Evolutionary conservation across 192 early-diverging fungal genomes (phyloP).

Genomic region (Linnemannia elongata): DNA sequence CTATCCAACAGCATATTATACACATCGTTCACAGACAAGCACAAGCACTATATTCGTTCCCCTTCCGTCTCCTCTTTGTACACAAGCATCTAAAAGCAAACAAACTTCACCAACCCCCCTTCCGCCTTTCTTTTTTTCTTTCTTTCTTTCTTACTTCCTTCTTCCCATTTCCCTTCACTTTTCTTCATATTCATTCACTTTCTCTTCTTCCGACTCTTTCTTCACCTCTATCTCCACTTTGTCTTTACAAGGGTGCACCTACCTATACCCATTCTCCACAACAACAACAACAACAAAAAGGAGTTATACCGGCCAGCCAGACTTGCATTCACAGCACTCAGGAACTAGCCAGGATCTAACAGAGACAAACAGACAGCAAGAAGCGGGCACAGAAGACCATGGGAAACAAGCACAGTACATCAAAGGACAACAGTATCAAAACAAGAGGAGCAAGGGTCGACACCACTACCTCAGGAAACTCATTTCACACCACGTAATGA

Average conservation of each 20-base stretch:
- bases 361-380: background rate
- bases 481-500: slow-evolving; percentile 41
- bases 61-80: background rate
- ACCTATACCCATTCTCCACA: background rate
- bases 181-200: background rate
- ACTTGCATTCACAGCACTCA: background rate
- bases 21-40: background rate
- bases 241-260: background rate
- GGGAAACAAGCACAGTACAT: slow-evolving; percentile 51
- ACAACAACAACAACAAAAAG: background rate
- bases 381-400: slow-evolving; percentile 6
- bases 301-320: background rate
- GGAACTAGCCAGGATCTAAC: background rate
- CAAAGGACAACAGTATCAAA: slow-evolving; percentile 19
- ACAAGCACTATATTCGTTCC: background rate
- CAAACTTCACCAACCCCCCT: slow-evolving; percentile 18
- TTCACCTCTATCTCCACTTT: background rate
- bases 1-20: background rate
- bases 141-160: background rate
- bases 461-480: slow-evolving; percentile 19
- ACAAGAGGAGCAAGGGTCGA: slow-evolving; percentile 53
- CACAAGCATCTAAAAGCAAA: slow-evolving; percentile 15
- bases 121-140: background rate
- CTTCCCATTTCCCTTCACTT: background rate
- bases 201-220: background rate